Evolutionary conservation across 306 rosid species (phyloP).

Genomic region (Quillaja saponaria): DNA sequence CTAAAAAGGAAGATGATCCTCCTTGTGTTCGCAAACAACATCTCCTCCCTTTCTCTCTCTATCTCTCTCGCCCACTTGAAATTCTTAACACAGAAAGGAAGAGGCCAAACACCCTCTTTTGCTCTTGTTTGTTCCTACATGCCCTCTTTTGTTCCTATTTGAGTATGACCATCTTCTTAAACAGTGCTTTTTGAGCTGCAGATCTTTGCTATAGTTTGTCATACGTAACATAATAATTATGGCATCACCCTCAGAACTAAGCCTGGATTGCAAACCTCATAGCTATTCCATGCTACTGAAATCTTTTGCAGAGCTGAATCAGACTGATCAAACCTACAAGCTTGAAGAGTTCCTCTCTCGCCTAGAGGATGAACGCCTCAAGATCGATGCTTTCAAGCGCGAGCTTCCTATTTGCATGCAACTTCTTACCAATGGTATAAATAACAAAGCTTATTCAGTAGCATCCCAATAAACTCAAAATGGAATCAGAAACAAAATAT

Average conservation of each 20-base stretch:
- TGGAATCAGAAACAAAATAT: conserved; percentile 25
- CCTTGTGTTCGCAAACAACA: conserved; percentile 76
- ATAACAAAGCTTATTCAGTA: conserved; percentile 11
- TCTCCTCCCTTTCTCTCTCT: conserved; percentile 35
- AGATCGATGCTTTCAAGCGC: conserved; percentile 97
- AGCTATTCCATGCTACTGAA: conserved; percentile 79
- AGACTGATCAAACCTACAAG: conserved; percentile 60
- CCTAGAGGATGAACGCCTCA: conserved; percentile 90
- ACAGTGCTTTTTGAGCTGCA: conserved; percentile 23
- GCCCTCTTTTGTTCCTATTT: conserved; percentile 40
- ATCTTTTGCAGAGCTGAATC: conserved; percentile 63
- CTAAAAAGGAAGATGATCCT: conserved; percentile 85
- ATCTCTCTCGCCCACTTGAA: conserved; percentile 33
- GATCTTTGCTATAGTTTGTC: neutral
- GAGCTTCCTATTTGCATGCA: conserved; percentile 99
- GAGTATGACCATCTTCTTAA: conserved; percentile 38
- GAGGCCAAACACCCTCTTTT: conserved; percentile 82
- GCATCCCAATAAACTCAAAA: conserved; percentile 4
- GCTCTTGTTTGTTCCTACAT: conserved; percentile 67
- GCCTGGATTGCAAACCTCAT: conserved; percentile 79
- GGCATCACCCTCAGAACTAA: conserved; percentile 84
- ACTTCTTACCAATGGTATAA: conserved; percentile 86
- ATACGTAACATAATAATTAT: conserved; percentile 35
- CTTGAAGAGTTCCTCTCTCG: conserved; percentile 83
- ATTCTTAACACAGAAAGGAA: conserved; percentile 43